Conservation (phyloP, 2,329 filamentous ascomycete species). For the Endocalyx cinctus region DNA sequence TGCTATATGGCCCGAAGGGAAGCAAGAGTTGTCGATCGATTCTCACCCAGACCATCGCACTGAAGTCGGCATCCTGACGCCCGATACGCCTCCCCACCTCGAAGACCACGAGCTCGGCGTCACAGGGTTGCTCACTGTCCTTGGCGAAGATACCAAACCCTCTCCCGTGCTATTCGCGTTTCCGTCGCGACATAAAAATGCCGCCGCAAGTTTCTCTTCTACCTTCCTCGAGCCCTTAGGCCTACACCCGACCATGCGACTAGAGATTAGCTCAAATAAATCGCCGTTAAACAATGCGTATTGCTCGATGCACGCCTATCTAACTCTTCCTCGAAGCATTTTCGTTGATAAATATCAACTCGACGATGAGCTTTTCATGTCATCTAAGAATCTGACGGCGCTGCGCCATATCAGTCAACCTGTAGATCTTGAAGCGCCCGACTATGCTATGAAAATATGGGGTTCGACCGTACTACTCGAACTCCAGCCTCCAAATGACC, state of each 20-base stretch:
- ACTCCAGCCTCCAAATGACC: slow-evolving; percentile 51
- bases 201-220: slow-evolving; percentile 53
- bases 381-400: slow-evolving; percentile 70
- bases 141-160: slow-evolving; percentile 69
- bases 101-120: slow-evolving; percentile 73
- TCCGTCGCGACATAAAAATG: slow-evolving; percentile 68
- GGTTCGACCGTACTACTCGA: slow-evolving; percentile 75
- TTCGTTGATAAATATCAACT: slow-evolving; percentile 90
- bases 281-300: slow-evolving; percentile 48
- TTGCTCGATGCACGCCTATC: slow-evolving; percentile 73
- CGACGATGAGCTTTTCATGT: slow-evolving; percentile 67
- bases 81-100: slow-evolving; percentile 53
- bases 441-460: slow-evolving; percentile 73
- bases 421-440: slow-evolving; percentile 85
- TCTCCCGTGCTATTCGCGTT: slow-evolving; percentile 80
- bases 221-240: slow-evolving; percentile 69
- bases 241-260: slow-evolving; percentile 74
- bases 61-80: slow-evolving; percentile 75
- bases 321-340: slow-evolving; percentile 75
- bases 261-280: slow-evolving; percentile 53
- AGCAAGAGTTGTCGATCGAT: slow-evolving; percentile 36
- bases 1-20: slow-evolving; percentile 54
- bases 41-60: slow-evolving; percentile 49
- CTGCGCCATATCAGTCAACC: slow-evolving; percentile 68
- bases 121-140: slow-evolving; percentile 70